A percentile compares a stretch with the other conserved stretches of the same genome.
phyloP scores from a whole-genome alignment of 352 stramenopile species.

The Phytophthora litchii region DNA sequence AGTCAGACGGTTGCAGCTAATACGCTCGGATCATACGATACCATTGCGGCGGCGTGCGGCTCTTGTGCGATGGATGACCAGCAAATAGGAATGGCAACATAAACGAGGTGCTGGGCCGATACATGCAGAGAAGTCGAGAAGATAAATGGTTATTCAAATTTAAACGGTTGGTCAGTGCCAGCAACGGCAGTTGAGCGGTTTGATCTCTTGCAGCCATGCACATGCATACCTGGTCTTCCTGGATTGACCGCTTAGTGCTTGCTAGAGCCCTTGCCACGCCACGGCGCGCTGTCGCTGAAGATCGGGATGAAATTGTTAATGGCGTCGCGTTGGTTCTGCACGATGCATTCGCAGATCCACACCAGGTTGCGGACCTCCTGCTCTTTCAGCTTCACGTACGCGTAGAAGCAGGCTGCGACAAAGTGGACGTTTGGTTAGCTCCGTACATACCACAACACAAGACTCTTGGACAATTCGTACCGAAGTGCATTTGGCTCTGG shows the following conservation, averaged over 20 bases:
- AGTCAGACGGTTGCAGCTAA: neutral
- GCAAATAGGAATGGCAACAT: constrained; percentile 13
- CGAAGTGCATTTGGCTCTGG: constrained; percentile 99
- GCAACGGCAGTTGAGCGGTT: neutral
- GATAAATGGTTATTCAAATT: constrained; percentile 36
- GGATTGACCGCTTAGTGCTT: constrained; percentile 43
- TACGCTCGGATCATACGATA: too few species aligned
- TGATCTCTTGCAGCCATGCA: constrained; percentile 4
- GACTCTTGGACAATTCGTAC: constrained; percentile 26
- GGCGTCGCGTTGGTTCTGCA: constrained; percentile 98
- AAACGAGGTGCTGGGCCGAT: too few species aligned
- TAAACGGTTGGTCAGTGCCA: constrained; percentile 13
- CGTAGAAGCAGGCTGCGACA: constrained; percentile 93
- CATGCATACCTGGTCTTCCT: neutral
- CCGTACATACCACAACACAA: neutral
- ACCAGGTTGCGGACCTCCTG: constrained; percentile 99
- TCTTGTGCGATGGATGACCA: constrained; percentile 2
- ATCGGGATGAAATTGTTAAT: constrained; percentile 99
- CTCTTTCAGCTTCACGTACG: constrained; percentile 99
- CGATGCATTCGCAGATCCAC: constrained; percentile 99
- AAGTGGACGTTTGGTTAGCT: constrained; percentile 6
- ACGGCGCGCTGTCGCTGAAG: constrained; percentile 96
- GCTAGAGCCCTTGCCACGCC: constrained; percentile 77
- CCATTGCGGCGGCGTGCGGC: constrained; percentile 10
- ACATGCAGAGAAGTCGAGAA: neutral